Percentiles rank a stretch among this genome's conserved stretches.
phyloP scores from a whole-genome alignment of 371 early-diverging fungal genomes.

The Mortierella sp. region DNA sequence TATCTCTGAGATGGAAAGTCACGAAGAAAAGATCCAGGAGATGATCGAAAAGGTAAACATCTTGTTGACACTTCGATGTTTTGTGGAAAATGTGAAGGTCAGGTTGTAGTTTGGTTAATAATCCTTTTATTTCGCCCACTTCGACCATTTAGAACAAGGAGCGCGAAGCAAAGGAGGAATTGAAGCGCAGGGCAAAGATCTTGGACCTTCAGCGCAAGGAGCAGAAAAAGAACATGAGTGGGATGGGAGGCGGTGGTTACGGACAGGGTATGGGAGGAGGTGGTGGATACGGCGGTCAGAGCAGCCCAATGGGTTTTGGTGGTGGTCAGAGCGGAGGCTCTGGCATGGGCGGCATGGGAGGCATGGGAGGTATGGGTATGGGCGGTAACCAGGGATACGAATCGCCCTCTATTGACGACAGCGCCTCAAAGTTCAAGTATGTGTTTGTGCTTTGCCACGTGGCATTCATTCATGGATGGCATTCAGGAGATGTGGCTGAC shows the following conservation, averaged over 20 bases:
- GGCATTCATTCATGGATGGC: neutral
- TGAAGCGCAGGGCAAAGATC: conserved; percentile 92
- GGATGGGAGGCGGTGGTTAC: conserved; percentile 60
- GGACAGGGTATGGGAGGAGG: conserved; percentile 43
- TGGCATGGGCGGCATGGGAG: conserved; percentile 60
- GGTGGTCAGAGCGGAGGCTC: conserved; percentile 33
- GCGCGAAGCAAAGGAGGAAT: conserved; percentile 96
- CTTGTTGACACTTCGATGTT: neutral
- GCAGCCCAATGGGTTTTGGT: conserved; percentile 63
- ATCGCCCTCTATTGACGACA: conserved; percentile 43
- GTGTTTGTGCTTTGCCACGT: neutral
- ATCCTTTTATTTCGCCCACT: neutral
- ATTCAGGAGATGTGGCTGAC: neutral
- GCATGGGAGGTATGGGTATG: conserved; percentile 62
- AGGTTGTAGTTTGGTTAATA: neutral
- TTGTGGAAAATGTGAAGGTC: too few species aligned
- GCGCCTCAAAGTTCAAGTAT: conserved; percentile 41
- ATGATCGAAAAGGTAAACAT: conserved; percentile 93
- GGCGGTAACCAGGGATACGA: conserved; percentile 61
- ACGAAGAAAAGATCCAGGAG: conserved; percentile 96
- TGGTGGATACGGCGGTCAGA: conserved; percentile 46
- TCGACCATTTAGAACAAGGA: conserved; percentile 85
- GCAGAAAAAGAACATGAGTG: conserved; percentile 60
- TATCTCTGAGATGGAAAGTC: conserved; percentile 96
- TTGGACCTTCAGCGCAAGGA: conserved; percentile 93